Evolutionary conservation across 2,329 filamentous ascomycete genomes (phyloP).

Genomic region (Colletotrichum tofieldiae): DNA sequence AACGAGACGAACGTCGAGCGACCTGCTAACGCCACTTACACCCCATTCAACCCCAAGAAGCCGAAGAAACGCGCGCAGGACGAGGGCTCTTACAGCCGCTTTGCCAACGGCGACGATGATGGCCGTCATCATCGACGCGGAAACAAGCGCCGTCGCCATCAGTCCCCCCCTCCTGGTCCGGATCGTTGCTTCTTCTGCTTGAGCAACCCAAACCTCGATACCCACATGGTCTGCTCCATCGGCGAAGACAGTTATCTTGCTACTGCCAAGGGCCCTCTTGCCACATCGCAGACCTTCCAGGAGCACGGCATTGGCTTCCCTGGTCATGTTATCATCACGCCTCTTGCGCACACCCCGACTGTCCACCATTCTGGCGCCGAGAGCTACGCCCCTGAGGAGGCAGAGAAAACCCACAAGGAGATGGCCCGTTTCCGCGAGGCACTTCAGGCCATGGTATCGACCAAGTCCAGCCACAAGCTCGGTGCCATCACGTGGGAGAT

Average conservation of each 20-base stretch:
- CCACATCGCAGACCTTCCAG: conserved; percentile 77
- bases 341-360: conserved; percentile 85
- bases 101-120: conserved; percentile 63
- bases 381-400: conserved; percentile 65
- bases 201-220: conserved; percentile 85
- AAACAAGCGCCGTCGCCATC: conserved; percentile 60
- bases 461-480: conserved; percentile 70
- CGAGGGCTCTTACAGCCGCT: conserved; percentile 69
- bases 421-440: conserved; percentile 86
- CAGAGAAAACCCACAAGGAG: conserved; percentile 78
- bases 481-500: conserved; percentile 96
- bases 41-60: conserved; percentile 74
- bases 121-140: conserved; percentile 55
- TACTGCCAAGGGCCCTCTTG: conserved; percentile 91
- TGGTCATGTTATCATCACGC: conserved; percentile 91
- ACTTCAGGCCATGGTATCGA: conserved; percentile 84
- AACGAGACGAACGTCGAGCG: conserved; percentile 73
- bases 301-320: conserved; percentile 80
- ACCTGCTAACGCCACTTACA: conserved; percentile 81
- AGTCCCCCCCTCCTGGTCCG: conserved; percentile 76
- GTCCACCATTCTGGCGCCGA: conserved; percentile 76
- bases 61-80: conserved; percentile 72
- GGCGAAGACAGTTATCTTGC: conserved; percentile 91
- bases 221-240: conserved; percentile 92
- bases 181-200: conserved; percentile 96